Conservation (phyloP, 1,139 yeast species). For the Geotrichum bryndzae region DNA sequence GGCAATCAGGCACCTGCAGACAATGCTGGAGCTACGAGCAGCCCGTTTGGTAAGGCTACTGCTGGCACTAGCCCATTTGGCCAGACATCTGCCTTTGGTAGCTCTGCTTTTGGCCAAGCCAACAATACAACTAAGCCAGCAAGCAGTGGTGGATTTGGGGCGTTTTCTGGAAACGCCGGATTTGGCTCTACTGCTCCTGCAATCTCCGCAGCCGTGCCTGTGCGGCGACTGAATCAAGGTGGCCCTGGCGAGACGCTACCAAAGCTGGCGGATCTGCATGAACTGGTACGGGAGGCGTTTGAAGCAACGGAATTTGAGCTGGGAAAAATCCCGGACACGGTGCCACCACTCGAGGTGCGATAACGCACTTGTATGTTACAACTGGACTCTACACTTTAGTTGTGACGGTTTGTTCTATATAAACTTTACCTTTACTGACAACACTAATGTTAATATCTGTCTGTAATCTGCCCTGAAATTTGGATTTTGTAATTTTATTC, state of each 20-base stretch:
- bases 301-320: constrained; percentile 46
- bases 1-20: neutral
- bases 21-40: neutral
- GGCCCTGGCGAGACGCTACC: constrained; percentile 35
- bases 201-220: neutral
- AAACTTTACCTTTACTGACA: neutral
- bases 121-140: constrained; percentile 12
- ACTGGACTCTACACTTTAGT: neutral
- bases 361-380: constrained; percentile 21
- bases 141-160: constrained; percentile 15
- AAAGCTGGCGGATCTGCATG: constrained; percentile 38
- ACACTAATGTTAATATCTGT: neutral
- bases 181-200: constrained; percentile 9
- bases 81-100: constrained; percentile 12
- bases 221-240: constrained; percentile 12
- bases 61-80: neutral
- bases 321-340: constrained; percentile 70
- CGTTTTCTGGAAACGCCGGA: constrained; percentile 8
- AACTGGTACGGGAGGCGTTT: constrained; percentile 46
- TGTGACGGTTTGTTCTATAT: no score
- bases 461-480: neutral
- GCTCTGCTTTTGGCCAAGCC: neutral
- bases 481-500: no score
- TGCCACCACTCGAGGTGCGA: constrained; percentile 60
- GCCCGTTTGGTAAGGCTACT: neutral